These are phyloP conservation scores for Pyrenochaeta sp. DNA, from an alignment of 2,329 filamentous ascomycete species.

Conservation along the genomic window DNA sequence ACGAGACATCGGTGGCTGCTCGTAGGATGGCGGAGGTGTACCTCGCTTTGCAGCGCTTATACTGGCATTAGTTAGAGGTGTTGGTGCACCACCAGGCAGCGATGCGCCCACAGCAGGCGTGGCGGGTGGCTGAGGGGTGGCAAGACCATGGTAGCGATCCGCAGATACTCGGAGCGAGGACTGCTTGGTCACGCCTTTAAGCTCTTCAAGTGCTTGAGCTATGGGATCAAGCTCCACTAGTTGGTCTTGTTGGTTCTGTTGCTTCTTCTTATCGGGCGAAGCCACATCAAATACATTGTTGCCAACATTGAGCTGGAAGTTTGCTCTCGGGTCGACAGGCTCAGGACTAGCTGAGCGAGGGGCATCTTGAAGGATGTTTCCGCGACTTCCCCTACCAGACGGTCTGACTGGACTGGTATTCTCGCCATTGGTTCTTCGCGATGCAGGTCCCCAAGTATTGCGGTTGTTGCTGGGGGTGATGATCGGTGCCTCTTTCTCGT, in stretches of 20 bases:
- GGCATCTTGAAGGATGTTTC: slow-evolving; percentile 40
- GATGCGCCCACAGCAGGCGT: slow-evolving; percentile 50
- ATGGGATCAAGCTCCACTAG: slow-evolving; percentile 83
- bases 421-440: slow-evolving; percentile 49
- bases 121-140: slow-evolving; percentile 73
- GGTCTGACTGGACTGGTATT: slow-evolving; percentile 56
- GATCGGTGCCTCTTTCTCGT: slow-evolving; percentile 71
- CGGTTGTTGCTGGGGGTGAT: slow-evolving; percentile 53
- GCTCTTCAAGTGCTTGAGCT: slow-evolving; percentile 87
- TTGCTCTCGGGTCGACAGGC: slow-evolving; percentile 90
- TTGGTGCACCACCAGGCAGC: slow-evolving; percentile 53
- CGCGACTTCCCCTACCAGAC: slow-evolving; percentile 38
- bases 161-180: slow-evolving; percentile 87
- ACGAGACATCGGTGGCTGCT: slow-evolving; percentile 73
- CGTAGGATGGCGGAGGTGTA: slow-evolving; percentile 88
- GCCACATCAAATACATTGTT: slow-evolving; percentile 96
- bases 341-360: slow-evolving; percentile 63
- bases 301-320: slow-evolving; percentile 90
- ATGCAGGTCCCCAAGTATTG: slow-evolving; percentile 63
- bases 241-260: slow-evolving; percentile 50
- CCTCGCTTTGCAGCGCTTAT: slow-evolving; percentile 69
- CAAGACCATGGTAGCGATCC: slow-evolving; percentile 92
- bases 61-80: slow-evolving; percentile 55
- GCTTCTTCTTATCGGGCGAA: slow-evolving; percentile 71
- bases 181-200: slow-evolving; percentile 88